Evolutionary conservation across 495 filamentous ascomycete species (phyloP), one percentile per base, ranked within the genome.

Genomic region (Oleoguttula mirabilis): DNA sequence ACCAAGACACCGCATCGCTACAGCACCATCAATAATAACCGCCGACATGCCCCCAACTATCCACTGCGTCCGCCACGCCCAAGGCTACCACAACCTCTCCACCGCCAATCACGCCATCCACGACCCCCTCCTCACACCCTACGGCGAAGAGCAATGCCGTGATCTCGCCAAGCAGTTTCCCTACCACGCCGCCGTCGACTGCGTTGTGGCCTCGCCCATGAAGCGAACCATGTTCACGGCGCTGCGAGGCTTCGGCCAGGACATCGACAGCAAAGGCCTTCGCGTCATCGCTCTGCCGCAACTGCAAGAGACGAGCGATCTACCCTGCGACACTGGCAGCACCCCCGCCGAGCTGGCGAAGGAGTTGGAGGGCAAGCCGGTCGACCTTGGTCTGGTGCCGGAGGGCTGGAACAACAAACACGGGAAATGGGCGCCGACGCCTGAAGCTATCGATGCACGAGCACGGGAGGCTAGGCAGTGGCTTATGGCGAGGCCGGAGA

Each of bases 171-270:
- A 64, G 2, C 55, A 39, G 20, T 93, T 94, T 60, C 81, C 82
- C 10, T 51, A 65, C 56, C 58, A 72, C 24, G 60, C 86, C 56
- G 75, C 75, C 8, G 61, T 88, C 58, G 77, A 78, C 5, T 70
- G 87, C 38, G 68, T 94, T 2, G 73, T 88, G 14, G 77, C 84
- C 33, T 93, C 85, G 0, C 88, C 88, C 1, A 69, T 94, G 35
- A 78, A 79, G 17, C 79, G 88, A 40, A 92, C 88, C 3, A 64
- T 96, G 23, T 79, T 82, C 58, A 94, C 88, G 0, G 76, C 80
- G 4, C 68, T 94, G 8, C 62, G 76, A 36, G 73, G 72, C 34
- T 94, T 94, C 62, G 60, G 58, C 33, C 66, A 77, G 3, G 59
- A 68, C 4, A 65, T 73, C 36, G 43, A 66, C 20, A 63, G 66